A percentile compares a stretch with the other conserved stretches of the same genome.
phyloP scores from a whole-genome alignment of 1,284 basidiomycete genomes.

The Pseudomicrostroma phylloplanum region DNA sequence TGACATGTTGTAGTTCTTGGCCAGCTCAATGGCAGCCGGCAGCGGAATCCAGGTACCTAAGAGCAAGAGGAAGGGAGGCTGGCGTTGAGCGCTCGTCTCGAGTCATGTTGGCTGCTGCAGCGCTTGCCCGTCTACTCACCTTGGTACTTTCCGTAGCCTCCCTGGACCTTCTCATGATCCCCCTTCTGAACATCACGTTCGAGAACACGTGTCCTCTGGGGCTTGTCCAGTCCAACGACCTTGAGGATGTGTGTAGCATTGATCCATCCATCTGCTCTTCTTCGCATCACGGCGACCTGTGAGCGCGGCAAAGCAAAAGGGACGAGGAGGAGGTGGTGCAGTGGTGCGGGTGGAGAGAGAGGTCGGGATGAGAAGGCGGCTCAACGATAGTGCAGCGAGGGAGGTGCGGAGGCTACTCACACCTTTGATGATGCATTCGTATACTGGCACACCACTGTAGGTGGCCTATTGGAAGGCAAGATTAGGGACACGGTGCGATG shows the following conservation, averaged over 20 bases:
- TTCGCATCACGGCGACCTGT: constrained; percentile 79
- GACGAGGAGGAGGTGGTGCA: too few relatives aligned
- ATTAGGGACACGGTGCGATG: not conserved
- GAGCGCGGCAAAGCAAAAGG: not conserved
- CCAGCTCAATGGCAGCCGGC: constrained; percentile 76
- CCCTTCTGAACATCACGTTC: constrained; percentile 98
- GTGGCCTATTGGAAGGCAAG: constrained; percentile 39
- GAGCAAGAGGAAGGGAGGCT: not conserved
- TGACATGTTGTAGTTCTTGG: constrained; percentile 90
- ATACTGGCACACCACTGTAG: constrained; percentile 54
- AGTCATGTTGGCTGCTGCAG: not conserved
- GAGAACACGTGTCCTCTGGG: constrained; percentile 90
- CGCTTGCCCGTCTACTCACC: constrained; percentile 58
- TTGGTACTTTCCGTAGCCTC: constrained; percentile 99
- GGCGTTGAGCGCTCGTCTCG: not conserved
- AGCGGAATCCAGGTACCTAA: constrained; percentile 98
- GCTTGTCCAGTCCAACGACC: constrained; percentile 98
- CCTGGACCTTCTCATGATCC: constrained; percentile 98
- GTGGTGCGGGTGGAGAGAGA: too few relatives aligned
- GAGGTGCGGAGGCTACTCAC: constrained; percentile 13
- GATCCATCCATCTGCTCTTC: constrained; percentile 83
- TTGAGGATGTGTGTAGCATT: constrained; percentile 99
- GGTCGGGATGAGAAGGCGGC: not conserved
- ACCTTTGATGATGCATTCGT: constrained; percentile 52
- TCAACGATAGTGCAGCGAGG: not conserved